Evolutionary conservation across 805 yeast genomes (phyloP).

Genomic region (Clavispora santaluciae): DNA sequence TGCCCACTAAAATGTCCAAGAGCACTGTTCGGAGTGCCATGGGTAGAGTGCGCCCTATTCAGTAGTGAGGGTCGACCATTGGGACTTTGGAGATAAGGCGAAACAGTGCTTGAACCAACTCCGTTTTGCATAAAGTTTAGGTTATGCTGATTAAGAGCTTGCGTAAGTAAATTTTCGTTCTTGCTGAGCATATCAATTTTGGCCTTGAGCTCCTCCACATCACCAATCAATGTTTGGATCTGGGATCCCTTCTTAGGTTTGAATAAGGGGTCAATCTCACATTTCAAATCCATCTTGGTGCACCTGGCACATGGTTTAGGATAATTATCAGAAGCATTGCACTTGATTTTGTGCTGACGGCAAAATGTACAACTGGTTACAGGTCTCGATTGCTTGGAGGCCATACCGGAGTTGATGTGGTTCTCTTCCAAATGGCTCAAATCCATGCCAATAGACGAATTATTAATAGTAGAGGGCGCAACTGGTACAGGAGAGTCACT

Average conservation of each 20-base stretch:
- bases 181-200: slow-evolving; percentile 61
- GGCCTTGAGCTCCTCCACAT: slow-evolving; percentile 73
- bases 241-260: slow-evolving; percentile 91
- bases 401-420: not conserved
- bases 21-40: slow-evolving; percentile 10
- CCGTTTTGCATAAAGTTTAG: slow-evolving; percentile 24
- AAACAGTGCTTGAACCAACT: slow-evolving; percentile 11
- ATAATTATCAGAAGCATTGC: slow-evolving; percentile 80
- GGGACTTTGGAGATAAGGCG: slow-evolving; percentile 6
- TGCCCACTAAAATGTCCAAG: slow-evolving; percentile 15
- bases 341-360: slow-evolving; percentile 88
- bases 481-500: slow-evolving; percentile 1
- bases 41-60: slow-evolving; percentile 4
- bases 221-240: slow-evolving; percentile 76
- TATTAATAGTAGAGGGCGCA: not conserved
- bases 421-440: not conserved
- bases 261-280: slow-evolving; percentile 89
- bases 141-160: slow-evolving; percentile 49
- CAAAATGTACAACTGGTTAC: slow-evolving; percentile 93
- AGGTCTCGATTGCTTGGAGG: slow-evolving; percentile 49
- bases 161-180: slow-evolving; percentile 64
- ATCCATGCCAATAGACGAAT: not conserved
- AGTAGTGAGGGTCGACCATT: slow-evolving; percentile 5
- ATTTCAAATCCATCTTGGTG: slow-evolving; percentile 68
- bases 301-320: slow-evolving; percentile 84